phyloP scores from a whole-genome alignment of 768 basidiomycete genomes.

The Collybiopsis luxurians region DNA sequence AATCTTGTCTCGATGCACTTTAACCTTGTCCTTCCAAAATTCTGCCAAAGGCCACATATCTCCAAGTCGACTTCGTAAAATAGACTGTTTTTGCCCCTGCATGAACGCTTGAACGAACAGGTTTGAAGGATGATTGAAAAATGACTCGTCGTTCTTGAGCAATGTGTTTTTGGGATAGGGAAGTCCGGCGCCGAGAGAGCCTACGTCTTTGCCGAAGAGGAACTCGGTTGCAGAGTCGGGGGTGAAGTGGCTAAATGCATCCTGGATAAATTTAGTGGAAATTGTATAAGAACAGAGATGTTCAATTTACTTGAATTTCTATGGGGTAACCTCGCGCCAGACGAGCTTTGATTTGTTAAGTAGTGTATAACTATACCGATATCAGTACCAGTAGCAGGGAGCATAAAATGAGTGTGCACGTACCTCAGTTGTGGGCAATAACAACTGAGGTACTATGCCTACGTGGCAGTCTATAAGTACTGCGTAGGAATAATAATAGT shows the following conservation, averaged over 20 bases:
- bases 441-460: too few species aligned
- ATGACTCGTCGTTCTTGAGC: slow-evolving; percentile 13
- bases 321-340: slow-evolving; percentile 46
- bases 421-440: too few species aligned
- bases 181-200: slow-evolving; percentile 43
- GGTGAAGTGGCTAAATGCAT: slow-evolving; percentile 53
- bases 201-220: slow-evolving; percentile 48
- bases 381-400: too few species aligned
- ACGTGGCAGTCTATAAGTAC: too few species aligned
- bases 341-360: slow-evolving; percentile 39
- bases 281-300: background rate
- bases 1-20: slow-evolving; percentile 43
- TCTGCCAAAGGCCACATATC: slow-evolving; percentile 50
- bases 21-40: slow-evolving; percentile 47
- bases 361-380: too few species aligned
- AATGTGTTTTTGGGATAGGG: slow-evolving; percentile 40
- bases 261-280: slow-evolving; percentile 24
- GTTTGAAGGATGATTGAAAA: slow-evolving; percentile 29
- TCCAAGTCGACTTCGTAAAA: slow-evolving; percentile 38
- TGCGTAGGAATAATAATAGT: too few species aligned
- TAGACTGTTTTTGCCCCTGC: slow-evolving; percentile 39
- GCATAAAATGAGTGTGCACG: too few species aligned
- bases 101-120: slow-evolving; percentile 49
- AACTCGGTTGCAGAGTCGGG: slow-evolving; percentile 60
- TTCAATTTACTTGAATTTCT: slow-evolving; percentile 47